phyloP scores from a whole-genome alignment of 1,139 yeast species.

The Diutina scorzettiae region DNA sequence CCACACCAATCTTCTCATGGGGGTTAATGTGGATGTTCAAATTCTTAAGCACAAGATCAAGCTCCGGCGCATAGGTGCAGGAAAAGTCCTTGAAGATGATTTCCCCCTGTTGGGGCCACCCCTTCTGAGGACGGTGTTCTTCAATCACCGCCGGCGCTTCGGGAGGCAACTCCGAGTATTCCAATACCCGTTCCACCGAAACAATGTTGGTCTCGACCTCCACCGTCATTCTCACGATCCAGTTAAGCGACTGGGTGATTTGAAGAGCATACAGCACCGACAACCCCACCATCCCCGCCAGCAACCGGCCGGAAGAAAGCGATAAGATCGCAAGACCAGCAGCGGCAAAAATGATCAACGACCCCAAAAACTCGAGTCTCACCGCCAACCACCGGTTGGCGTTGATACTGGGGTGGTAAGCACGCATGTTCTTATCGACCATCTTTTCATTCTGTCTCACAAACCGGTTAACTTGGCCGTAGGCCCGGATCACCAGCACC shows the following conservation, averaged over 20 bases:
- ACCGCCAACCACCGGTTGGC: slow-evolving; percentile 97
- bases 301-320: slow-evolving; percentile 51
- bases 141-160: slow-evolving; percentile 79
- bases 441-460: slow-evolving; percentile 60
- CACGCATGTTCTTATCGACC: slow-evolving; percentile 78
- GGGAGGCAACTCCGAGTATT: slow-evolving; percentile 59
- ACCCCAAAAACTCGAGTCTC: slow-evolving; percentile 81
- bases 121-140: slow-evolving; percentile 46
- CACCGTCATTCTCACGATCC: slow-evolving; percentile 98
- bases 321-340: slow-evolving; percentile 71
- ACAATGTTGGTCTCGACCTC: slow-evolving; percentile 96
- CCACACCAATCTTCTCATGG: slow-evolving; percentile 86
- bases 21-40: slow-evolving; percentile 59
- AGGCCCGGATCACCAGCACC: slow-evolving; percentile 83
- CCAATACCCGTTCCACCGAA: slow-evolving; percentile 88
- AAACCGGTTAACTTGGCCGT: slow-evolving; percentile 65
- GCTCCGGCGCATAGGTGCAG: slow-evolving; percentile 74
- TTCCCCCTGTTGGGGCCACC: slow-evolving; percentile 76
- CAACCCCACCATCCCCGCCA: slow-evolving; percentile 89
- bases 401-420: slow-evolving; percentile 86
- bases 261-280: slow-evolving; percentile 89
- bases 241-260: slow-evolving; percentile 83
- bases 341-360: slow-evolving; percentile 73
- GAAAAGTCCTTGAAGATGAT: slow-evolving; percentile 66
- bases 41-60: slow-evolving; percentile 68